These are phyloP conservation scores for Blakeslea trispora DNA, from an alignment of 371 early-diverging fungal genomes.

Conservation along the genomic window DNA sequence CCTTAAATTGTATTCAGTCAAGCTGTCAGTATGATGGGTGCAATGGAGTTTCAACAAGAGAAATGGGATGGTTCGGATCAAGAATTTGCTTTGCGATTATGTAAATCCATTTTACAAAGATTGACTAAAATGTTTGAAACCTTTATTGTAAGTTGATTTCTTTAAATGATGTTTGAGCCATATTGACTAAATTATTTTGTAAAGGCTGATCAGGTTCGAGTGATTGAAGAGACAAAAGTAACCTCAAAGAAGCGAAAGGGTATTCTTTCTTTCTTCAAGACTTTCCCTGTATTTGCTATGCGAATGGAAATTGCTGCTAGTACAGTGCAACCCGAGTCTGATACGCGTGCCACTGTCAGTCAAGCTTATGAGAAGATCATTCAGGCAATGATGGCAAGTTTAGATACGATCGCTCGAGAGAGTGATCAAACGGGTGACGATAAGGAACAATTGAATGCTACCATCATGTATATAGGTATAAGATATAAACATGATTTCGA, in stretches of 20 bases:
- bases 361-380: conserved; percentile 84
- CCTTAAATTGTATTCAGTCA: conserved; percentile 36
- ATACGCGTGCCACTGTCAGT: conserved; percentile 74
- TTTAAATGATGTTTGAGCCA: no score
- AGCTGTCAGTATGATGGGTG: conserved; percentile 83
- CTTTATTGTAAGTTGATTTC: conserved; percentile 72
- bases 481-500: conserved; percentile 13
- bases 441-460: conserved; percentile 90
- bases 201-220: conserved; percentile 83
- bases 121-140: conserved; percentile 73
- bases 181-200: no score
- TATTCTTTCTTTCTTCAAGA: conserved; percentile 82
- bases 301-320: conserved; percentile 65
- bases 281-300: conserved; percentile 89
- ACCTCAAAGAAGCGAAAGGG: conserved; percentile 87
- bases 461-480: conserved; percentile 81
- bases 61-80: conserved; percentile 64
- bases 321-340: conserved; percentile 55
- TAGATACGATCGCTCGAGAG: conserved; percentile 84
- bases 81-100: conserved; percentile 66
- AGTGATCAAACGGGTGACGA: conserved; percentile 79
- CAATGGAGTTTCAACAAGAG: conserved; percentile 72
- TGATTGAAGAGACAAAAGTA: conserved; percentile 91
- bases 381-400: conserved; percentile 83
- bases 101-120: conserved; percentile 67